Evolutionary conservation across 2,329 filamentous ascomycete species (phyloP), one percentile per base, ranked within the genome.

Genomic region (Paramyrothecium sp.): DNA sequence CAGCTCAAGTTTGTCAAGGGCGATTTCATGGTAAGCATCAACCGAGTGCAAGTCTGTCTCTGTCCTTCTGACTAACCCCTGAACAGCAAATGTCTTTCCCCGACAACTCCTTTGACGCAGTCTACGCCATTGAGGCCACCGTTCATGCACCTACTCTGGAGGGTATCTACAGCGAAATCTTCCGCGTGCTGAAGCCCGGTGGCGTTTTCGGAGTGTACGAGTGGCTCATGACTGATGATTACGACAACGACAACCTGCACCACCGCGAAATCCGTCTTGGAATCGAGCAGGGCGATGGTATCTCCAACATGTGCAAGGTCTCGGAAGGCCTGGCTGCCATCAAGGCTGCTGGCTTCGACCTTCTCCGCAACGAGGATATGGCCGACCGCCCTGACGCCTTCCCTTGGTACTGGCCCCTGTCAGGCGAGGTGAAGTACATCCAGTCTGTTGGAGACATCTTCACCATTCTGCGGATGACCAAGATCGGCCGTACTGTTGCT

Each of bases 161-260:
- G 69, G 93, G 91, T 58, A 92, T 97, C 63, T 99, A 99, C 81
- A 89, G 86, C 72, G 89, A 98, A 75, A 98, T 98, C 69, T 93
- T 89, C 85, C 90, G 91, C 51, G 93, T 97, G 21, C 83, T 99
- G 62, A 99, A 98, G 84, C 95, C 95, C 20, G 95, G 95, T 59
- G 94, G 95, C 73, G 82, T 92, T 54, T 99, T 98, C 68, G 95
- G 94, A 71, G 94, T 98, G 54, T 99, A 98, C 78, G 95, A 99
- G 77, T 98, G 95, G 95, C 82, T 98, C 70, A 98, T 99, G 95
- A 98, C 93, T 7, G 93, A 97, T 61, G 80, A 88, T 22, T 99
- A 97, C 77, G 90, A 98, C 78, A 94, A 96, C 72, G 82, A 89
- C 59, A 92, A 97, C 81, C 75, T 91, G 1, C 82, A 87, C 68